Conservation (phyloP, 805 yeast genomes). For the Wickerhamiella alocasiicola region DNA sequence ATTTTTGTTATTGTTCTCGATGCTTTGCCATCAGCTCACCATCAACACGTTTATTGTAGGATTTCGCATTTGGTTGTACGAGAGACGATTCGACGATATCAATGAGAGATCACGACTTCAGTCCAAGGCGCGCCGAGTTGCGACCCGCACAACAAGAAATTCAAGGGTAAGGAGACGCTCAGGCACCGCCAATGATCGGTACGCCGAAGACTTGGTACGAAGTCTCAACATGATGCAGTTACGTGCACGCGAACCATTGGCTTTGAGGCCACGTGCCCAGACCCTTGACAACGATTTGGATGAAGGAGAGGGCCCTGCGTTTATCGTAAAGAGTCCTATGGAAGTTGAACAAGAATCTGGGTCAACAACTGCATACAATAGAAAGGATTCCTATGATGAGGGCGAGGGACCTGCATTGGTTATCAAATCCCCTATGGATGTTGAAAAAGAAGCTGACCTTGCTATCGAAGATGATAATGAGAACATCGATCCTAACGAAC, state of each 20-base stretch:
- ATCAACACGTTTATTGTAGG: constrained; percentile 71
- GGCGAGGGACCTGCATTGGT: constrained; percentile 69
- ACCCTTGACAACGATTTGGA: constrained; percentile 24
- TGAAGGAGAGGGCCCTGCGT: constrained; percentile 62
- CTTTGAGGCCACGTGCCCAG: background rate
- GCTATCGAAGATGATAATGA: constrained; percentile 4
- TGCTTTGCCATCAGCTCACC: constrained; percentile 73
- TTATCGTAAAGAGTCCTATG: constrained; percentile 67
- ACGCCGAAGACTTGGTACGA: constrained; percentile 49
- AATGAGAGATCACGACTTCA: constrained; percentile 64
- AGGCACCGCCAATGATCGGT: background rate
- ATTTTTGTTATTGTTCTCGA: constrained; percentile 46
- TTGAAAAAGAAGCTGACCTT: constrained; percentile 30
- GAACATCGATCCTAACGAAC: background rate
- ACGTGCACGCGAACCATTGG: constrained; percentile 10
- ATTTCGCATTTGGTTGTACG: constrained; percentile 79
- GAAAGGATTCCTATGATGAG: constrained; percentile 23
- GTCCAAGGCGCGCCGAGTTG: constrained; percentile 69
- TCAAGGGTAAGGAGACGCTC: constrained; percentile 28
- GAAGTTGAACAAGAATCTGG: constrained; percentile 37
- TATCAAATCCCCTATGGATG: constrained; percentile 66
- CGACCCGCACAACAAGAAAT: constrained; percentile 39
- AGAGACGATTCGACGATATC: constrained; percentile 72
- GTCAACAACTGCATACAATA: constrained; percentile 3
- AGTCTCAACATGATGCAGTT: constrained; percentile 68